Evolutionary conservation across 345 rosid genomes (phyloP), one percentile per base, ranked within the genome.

Genomic region (Eutrema japonicum): DNA sequence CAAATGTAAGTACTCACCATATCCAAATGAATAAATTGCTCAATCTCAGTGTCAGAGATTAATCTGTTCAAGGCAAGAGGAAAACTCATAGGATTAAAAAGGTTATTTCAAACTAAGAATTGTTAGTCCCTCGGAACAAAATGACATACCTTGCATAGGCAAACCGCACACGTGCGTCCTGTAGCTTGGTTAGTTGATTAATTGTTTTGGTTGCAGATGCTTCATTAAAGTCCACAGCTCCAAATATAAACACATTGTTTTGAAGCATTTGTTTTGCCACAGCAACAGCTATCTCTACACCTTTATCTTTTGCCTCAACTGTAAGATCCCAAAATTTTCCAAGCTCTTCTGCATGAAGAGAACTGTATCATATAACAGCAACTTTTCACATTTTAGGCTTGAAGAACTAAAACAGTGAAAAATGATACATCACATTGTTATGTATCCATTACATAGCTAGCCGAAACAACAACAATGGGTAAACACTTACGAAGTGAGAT

Each of bases 11-110:
- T 43, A 71, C 86, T 78, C 85, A 95, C 96, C 93, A 92, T 38
- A 84, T 95, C 89, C 92, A 88, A 64, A 74, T 83, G 89, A 75
- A 92, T 83, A 68, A 87, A 84, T 16, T 82, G 69, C 52, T 87
- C 85, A n/a, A 92, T 85, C 60, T 70, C 69, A 18, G 91, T 72
- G 38, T 83, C 78, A 6, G 82, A 66, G 74, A 84, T 78, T 78
- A 92, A 78, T 74, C 99, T 90, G 82, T 56, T 32, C 48, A 75
- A 47, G 42, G 55, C 22, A 74, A 64, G 68, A 43, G 50, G 77
- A 76, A 45, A 52, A 56, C 26, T 26, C 50, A 56, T 70, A 32
- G 59, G 41, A 73, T 16, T 62, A 63, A 52, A 55, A 36, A 65
- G 26, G 11, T 59, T 35, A 33, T 49, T 3, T 40, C 2, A 63